Base-by-base conservation (phyloP, 768 basidiomycete genomes). In the Lyophyllum semitale region DNA sequence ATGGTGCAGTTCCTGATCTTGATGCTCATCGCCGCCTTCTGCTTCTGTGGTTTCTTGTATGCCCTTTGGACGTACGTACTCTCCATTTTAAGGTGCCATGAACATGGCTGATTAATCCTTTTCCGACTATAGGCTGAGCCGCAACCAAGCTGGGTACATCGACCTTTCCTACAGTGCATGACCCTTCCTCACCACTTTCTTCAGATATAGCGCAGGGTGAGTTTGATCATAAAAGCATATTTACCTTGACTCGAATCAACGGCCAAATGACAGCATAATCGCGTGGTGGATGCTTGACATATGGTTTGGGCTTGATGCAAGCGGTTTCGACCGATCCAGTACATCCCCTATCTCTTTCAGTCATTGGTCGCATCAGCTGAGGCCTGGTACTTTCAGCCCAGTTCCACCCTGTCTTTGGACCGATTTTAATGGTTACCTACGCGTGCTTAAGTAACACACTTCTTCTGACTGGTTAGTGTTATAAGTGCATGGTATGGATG, bases 221-320 rank as follows among this genome's bases (percentile, higher is more conserved):
- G 63, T 59, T 9, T 6, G 27, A 12, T 38, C 46, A 15, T 22
- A 26, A n/a, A 35, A 8, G 9, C 0, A 9, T 25, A 20, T 22
- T 3, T 29, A 27, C 35, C 13, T 2, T 8, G 12, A 5, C 25
- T 45, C 41, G 20, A 7, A 40, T 52, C 42, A 55, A 37, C 33
- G 48, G 43, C 38, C 26, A 12, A 49, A 44, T 53, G 37, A 42
- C 33, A 71, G 70, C 7, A 60, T 62, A n/a, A 92, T 95, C 51
- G 85, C 88, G 0, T 97, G 93, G 94, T 96, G 93, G 93, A 91
- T 97, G 86, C 79, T 95, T 22, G 91, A 95, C 65, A 70, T 95
- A 9, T 93, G 84, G 83, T 98, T 98, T 65, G 96, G 96, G n/a
- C 80, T 98, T 6, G 96, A 98, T 70, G 93, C 94, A 0, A 84